Conservation (phyloP, 2,329 filamentous ascomycete genomes). For the Stromatinia cepivora region DNA sequence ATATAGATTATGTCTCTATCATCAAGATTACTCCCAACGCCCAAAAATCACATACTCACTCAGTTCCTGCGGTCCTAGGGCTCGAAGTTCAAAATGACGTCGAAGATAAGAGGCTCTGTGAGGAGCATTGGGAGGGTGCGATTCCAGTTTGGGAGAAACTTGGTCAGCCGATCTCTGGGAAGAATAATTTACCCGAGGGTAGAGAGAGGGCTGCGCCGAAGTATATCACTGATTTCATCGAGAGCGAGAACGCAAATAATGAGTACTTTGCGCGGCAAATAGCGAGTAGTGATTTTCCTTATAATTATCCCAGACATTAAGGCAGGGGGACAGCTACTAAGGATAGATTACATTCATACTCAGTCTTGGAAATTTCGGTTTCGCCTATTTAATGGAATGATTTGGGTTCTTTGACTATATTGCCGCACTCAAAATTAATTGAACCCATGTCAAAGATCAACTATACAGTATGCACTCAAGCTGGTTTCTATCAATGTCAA, state of each 20-base stretch:
- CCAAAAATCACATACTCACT: neutral
- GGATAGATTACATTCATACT: neutral
- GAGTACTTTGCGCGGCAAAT: neutral
- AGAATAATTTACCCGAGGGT: neutral
- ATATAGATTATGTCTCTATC: neutral
- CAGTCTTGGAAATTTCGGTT: neutral
- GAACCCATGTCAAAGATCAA: neutral
- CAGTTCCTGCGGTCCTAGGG: neutral
- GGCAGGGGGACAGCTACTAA: neutral
- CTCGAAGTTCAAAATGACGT: neutral
- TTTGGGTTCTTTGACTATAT: too few species aligned
- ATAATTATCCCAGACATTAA: neutral
- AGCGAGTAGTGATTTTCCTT: neutral
- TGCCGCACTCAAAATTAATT: neutral
- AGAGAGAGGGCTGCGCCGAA: neutral
- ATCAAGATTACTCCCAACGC: neutral
- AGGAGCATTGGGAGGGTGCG: neutral
- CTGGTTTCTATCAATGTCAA: neutral
- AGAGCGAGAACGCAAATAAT: neutral
- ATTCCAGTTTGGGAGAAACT: constrained; percentile 7
- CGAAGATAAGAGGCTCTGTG: neutral
- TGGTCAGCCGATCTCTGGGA: neutral
- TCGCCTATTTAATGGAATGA: neutral
- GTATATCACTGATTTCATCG: neutral
- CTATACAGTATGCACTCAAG: neutral